Evolutionary conservation across 768 basidiomycete genomes (phyloP).

Genomic region (Boletus rubroflammeus): DNA sequence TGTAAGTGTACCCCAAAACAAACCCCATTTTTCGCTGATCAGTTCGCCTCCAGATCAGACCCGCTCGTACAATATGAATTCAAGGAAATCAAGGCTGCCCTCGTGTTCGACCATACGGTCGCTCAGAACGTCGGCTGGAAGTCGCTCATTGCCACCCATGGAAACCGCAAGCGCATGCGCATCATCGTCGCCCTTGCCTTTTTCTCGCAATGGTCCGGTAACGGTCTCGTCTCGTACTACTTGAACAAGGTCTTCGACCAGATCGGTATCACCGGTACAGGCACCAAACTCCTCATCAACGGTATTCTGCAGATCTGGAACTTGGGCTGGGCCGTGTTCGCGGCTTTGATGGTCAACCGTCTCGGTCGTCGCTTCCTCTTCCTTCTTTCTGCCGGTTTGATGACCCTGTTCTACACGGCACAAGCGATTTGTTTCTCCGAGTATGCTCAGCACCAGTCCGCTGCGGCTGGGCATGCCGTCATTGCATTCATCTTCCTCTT

Average conservation of each 20-base stretch:
- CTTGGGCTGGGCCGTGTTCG: slow-evolving; percentile 55
- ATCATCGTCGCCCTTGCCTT: slow-evolving; percentile 76
- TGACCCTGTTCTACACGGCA: slow-evolving; percentile 62
- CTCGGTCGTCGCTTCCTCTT: slow-evolving; percentile 71
- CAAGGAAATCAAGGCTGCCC: slow-evolving; percentile 75
- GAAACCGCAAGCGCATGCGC: slow-evolving; percentile 72
- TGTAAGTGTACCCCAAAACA: slow-evolving; percentile 31
- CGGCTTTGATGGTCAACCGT: slow-evolving; percentile 60
- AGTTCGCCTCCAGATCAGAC: slow-evolving; percentile 41
- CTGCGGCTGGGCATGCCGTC: slow-evolving; percentile 60
- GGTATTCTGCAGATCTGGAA: slow-evolving; percentile 86
- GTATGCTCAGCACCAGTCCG: slow-evolving; percentile 42
- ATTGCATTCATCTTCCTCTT: slow-evolving; percentile 84
- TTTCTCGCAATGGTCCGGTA: slow-evolving; percentile 86
- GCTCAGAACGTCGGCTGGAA: slow-evolving; percentile 64
- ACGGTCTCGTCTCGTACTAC: slow-evolving; percentile 83
- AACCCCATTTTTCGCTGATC: background rate
- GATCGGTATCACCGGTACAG: slow-evolving; percentile 60
- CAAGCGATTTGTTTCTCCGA: slow-evolving; percentile 66
- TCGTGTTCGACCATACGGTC: slow-evolving; percentile 63
- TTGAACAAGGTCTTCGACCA: slow-evolving; percentile 67
- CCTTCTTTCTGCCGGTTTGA: slow-evolving; percentile 53
- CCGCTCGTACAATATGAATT: slow-evolving; percentile 71
- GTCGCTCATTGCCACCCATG: slow-evolving; percentile 59
- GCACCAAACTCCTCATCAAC: slow-evolving; percentile 76